Base-by-base conservation (phyloP, 805 yeast species). In the Ogataea chonburiensis region DNA sequence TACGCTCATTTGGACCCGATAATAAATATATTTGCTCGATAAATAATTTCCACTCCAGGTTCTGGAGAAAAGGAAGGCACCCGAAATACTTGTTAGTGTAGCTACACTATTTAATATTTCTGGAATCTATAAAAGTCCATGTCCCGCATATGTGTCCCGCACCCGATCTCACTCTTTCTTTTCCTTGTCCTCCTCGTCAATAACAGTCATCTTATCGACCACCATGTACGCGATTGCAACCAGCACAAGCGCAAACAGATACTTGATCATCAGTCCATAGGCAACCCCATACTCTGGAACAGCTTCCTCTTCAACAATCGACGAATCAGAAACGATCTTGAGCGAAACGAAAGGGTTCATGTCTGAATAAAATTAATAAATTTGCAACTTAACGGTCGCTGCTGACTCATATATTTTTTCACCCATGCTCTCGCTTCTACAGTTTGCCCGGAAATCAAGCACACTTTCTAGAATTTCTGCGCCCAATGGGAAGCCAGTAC, bases 231-330 rank as follows among this genome's bases (percentile, higher is more conserved):
- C 34, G 16, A 34, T 18, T 15, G 49, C 45, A 5, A 44, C 46
- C 14, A 56, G 24, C 7, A 48, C 45, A 21, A 45, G 34, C 7
- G 60, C 56, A 20, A 58, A 25, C 16, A 51, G 24, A 17, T 55
- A 47, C 28, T 55, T 56, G 21, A 57, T 20, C 7, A 49, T 21
- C 28, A 56, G 23, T 2, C 53, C 49, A 29, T 47, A 46, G 5
- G 49, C 24, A 7, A 45, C 31, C 5, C 47, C 47, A 9, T 48
- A 34, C 17, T 38, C 40, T 6, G 26, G 25, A 2, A 26, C 39
- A 3, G 26, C 37, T 5, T 36, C 34, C n/a, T n/a, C n/a, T n/a
- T n/a, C n/a, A n/a, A n/a, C n/a, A n/a, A n/a, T n/a, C 17, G 38
- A 36, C 5, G 41, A 34, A 19, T 31, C 34, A 4, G 38, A 13